Conservation (phyloP, 306 rosid species). For the Trifolium fragiferum region DNA sequence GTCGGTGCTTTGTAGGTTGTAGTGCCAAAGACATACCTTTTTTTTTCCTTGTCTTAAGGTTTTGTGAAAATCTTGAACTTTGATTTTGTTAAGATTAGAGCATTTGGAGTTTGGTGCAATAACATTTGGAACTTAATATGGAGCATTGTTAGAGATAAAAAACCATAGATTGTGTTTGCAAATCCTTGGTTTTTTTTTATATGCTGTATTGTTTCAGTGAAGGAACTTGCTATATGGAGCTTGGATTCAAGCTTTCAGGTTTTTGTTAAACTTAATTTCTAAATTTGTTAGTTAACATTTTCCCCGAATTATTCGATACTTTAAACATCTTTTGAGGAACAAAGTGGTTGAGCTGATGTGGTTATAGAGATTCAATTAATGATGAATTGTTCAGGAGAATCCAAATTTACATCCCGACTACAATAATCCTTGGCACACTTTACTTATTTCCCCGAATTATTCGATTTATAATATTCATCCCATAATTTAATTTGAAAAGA, state of each 20-base stretch:
- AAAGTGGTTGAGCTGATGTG: too few species aligned
- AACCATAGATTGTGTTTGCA: not conserved
- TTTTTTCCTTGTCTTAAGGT: conserved; percentile 8
- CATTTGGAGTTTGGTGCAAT: conserved; percentile 20
- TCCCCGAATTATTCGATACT: too few species aligned
- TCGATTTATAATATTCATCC: too few species aligned
- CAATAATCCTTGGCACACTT: too few species aligned
- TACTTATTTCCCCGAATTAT: too few species aligned
- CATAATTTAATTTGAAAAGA: too few species aligned
- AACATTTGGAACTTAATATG: conserved; percentile 4
- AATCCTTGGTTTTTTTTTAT: conserved; percentile 6
- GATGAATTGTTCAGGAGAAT: too few species aligned
- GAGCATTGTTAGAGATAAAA: not conserved
- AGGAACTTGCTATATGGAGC: not conserved
- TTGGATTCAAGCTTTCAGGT: conserved; percentile 30
- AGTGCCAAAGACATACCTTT: not conserved
- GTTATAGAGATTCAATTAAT: too few species aligned
- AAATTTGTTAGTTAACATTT: too few species aligned
- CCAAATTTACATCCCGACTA: too few species aligned
- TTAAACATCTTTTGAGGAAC: too few species aligned
- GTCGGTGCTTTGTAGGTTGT: conserved; percentile 7
- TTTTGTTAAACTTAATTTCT: conserved; percentile 27
- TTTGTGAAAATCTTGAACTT: conserved; percentile 31
- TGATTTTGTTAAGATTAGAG: conserved; percentile 19
- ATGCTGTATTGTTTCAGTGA: not conserved